These are phyloP conservation scores for Singerocomus rubriflavus DNA, from an alignment of 1,284 basidiomycete species.

Conservation along the genomic window DNA sequence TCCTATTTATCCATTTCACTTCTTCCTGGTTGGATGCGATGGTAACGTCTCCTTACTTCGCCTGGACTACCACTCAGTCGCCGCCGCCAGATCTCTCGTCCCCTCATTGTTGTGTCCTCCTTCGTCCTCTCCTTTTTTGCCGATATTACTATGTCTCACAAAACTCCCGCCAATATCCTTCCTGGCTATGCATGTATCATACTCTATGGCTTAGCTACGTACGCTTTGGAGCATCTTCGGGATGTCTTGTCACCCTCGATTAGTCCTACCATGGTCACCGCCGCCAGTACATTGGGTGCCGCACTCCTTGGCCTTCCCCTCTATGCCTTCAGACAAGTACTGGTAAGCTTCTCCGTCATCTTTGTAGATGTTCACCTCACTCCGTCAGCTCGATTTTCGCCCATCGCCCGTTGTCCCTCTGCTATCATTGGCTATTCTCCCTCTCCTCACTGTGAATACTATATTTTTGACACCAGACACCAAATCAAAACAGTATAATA, in stretches of 20 bases:
- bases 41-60: conserved; percentile 46
- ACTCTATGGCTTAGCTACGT: conserved; percentile 56
- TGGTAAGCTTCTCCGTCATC: conserved; percentile 44
- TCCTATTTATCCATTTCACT: conserved; percentile 66
- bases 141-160: conserved; percentile 50
- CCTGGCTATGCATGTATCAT: conserved; percentile 65
- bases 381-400: conserved; percentile 36
- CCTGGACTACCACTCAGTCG: conserved; percentile 17
- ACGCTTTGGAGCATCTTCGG: conserved; percentile 59
- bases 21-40: conserved; percentile 58
- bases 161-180: conserved; percentile 43
- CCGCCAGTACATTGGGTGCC: conserved; percentile 58
- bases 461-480: conserved; percentile 58
- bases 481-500: conserved; percentile 43
- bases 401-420: conserved; percentile 46
- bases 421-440: conserved; percentile 52
- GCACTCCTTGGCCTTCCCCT: conserved; percentile 59
- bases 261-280: conserved; percentile 49
- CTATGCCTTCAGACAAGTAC: conserved; percentile 54
- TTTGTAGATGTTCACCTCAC: conserved; percentile 5
- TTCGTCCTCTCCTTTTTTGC: conserved; percentile 49
- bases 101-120: conserved; percentile 43
- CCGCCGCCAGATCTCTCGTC: conserved; percentile 41
- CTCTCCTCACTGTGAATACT: conserved; percentile 55
- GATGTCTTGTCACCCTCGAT: conserved; percentile 54